Evolutionary conservation across 768 basidiomycete genomes (phyloP).

Genomic region (Termitomyces eurrhizus): DNA sequence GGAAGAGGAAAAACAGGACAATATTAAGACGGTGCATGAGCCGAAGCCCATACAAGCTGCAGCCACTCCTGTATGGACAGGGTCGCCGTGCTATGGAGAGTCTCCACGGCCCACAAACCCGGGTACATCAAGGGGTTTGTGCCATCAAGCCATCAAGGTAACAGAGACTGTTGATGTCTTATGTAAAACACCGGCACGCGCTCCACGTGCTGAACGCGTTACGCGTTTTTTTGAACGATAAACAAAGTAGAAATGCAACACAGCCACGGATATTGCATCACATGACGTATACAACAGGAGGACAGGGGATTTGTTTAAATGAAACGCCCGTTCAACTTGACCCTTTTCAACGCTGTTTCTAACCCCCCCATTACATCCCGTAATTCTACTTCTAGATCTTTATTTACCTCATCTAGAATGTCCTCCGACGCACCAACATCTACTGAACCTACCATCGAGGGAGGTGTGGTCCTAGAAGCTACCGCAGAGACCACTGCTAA

Average conservation of each 20-base stretch:
- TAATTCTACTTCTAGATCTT: background rate
- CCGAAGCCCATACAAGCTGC: slow-evolving; percentile 57
- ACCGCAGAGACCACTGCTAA: slow-evolving; percentile 7
- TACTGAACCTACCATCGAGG: slow-evolving; percentile 12
- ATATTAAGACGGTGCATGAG: slow-evolving; percentile 65
- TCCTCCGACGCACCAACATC: slow-evolving; percentile 24
- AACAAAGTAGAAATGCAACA: slow-evolving; percentile 38
- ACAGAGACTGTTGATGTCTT: background rate
- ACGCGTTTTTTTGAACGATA: slow-evolving; percentile 21
- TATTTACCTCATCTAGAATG: slow-evolving; percentile 16
- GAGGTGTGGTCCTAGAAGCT: background rate
- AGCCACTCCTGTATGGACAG: slow-evolving; percentile 57
- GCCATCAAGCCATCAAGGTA: slow-evolving; percentile 46
- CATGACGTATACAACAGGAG: slow-evolving; percentile 18
- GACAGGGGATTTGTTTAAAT: slow-evolving; percentile 25
- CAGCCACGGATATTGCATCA: slow-evolving; percentile 32
- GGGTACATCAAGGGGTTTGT: slow-evolving; percentile 49
- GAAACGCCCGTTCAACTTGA: slow-evolving; percentile 8
- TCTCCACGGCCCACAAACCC: slow-evolving; percentile 56
- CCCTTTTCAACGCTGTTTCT: slow-evolving; percentile 20
- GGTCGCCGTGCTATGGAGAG: slow-evolving; percentile 71
- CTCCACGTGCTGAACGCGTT: slow-evolving; percentile 20
- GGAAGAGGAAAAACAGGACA: slow-evolving; percentile 38
- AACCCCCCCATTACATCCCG: slow-evolving; percentile 5
- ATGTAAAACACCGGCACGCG: slow-evolving; percentile 9